These are phyloP conservation scores for Hortiboletus rubellus DNA, from an alignment of 1,284 basidiomycete genomes.

Conservation along the genomic window DNA sequence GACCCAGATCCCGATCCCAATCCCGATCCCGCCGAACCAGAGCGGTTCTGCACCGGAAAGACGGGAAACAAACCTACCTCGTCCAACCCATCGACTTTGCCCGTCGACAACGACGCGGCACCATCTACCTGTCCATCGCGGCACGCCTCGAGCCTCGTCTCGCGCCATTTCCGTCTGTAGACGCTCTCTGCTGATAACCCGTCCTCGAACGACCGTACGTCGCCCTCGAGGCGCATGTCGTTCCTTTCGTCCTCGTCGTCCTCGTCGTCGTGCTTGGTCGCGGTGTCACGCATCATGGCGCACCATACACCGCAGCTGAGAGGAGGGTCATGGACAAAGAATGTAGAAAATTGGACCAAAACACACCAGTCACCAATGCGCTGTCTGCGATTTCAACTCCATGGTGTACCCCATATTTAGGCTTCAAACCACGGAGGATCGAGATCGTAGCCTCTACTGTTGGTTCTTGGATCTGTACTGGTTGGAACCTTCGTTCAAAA, in stretches of 20 bases:
- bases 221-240: slow-evolving; percentile 40
- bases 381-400: slow-evolving; percentile 89
- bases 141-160: slow-evolving; percentile 46
- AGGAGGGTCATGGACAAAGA: neutral
- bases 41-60: slow-evolving; percentile 19
- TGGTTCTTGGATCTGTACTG: slow-evolving; percentile 85
- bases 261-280: neutral
- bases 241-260: neutral
- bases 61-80: slow-evolving; percentile 23
- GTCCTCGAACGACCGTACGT: slow-evolving; percentile 63
- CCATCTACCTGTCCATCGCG: slow-evolving; percentile 18
- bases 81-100: slow-evolving; percentile 40
- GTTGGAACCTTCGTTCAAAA: slow-evolving; percentile 88
- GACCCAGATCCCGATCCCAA: slow-evolving; percentile 21
- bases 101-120: neutral
- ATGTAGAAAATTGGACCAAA: slow-evolving; percentile 35
- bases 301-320: slow-evolving; percentile 76
- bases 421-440: slow-evolving; percentile 85
- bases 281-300: slow-evolving; percentile 32
- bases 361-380: slow-evolving; percentile 77
- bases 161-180: slow-evolving; percentile 74
- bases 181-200: slow-evolving; percentile 59
- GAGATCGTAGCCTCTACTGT: slow-evolving; percentile 85
- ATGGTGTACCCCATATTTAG: slow-evolving; percentile 86
- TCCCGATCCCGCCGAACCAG: slow-evolving; percentile 13